Evolutionary conservation across 1,284 basidiomycete genomes (phyloP), one percentile per base, ranked within the genome.

Genomic region (Ceratobasidium sp.): DNA sequence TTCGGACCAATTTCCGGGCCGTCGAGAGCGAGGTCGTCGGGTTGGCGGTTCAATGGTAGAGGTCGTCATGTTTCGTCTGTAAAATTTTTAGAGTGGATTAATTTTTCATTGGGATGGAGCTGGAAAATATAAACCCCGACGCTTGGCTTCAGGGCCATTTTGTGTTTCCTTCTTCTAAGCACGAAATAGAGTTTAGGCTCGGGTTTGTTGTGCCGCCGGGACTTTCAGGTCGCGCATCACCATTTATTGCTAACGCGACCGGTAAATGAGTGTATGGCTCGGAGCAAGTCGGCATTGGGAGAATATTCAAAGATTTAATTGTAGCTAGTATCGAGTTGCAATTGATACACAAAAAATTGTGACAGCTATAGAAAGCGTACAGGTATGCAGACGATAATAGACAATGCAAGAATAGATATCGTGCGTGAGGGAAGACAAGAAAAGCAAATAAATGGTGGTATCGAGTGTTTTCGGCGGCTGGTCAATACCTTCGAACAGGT

Each of bases 21-120:
- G 94, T 98, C 0, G 93, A 94, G 81, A 93, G 90, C 80, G 94
- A 97, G 79, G 89, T 95, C 47, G 82, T 92, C 50, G 90, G 91
- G 14, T 83, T 95, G 61, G 90, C 91, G 13, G 94, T 95, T 8
- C 90, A 91, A 78, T 96, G 94, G 94, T 95, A 83, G 83, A 70
- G 9, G 28, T n/a, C 23, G 55, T 58, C 21, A 8, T 58, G 28
- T 41, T 18, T 58, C n/a, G 35, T n/a, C 66, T 69, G 52, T 5
- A 38, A 16, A 57, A 41, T 46, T 57, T 69, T 47, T 57, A 38
- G 46, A 66, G 30, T 35, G 28, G 11, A 13, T 11, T 13, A 26
- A 46, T 32, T 70, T 70, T 55, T 57, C n/a, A 26, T 46, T 61
- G 1, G 32, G n/a, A n/a, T n/a, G 28, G 11, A 18, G 26, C 52